Evolutionary conservation across 768 basidiomycete genomes (phyloP).

Genomic region (Boletus tomentosulus): DNA sequence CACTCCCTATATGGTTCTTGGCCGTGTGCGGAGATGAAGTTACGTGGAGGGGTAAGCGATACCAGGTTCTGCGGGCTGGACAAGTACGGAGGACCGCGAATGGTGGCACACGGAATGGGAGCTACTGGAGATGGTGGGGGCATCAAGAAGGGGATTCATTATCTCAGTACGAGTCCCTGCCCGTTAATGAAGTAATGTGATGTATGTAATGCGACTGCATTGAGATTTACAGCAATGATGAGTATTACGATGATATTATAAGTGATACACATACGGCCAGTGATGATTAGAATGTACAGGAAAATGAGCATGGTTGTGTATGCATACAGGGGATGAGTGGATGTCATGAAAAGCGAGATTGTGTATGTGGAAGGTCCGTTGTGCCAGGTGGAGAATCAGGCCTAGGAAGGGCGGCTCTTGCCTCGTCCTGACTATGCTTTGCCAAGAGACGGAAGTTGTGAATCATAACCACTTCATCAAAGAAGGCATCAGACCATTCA

Average conservation of each 20-base stretch:
- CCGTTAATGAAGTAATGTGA: constrained; percentile 16
- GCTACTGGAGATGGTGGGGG: constrained; percentile 28
- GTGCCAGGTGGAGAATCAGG: constrained; percentile 19
- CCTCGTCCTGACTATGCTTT: constrained; percentile 35
- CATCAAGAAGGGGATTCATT: constrained; percentile 7
- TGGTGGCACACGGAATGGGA: constrained; percentile 10
- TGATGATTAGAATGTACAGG: constrained; percentile 35
- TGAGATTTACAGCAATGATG: constrained; percentile 27
- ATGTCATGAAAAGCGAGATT: constrained; percentile 21
- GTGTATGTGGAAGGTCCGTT: constrained; percentile 23
- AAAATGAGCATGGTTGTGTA: constrained; percentile 27
- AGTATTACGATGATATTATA: constrained; percentile 31
- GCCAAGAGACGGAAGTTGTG: constrained; percentile 44
- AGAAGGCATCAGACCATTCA: constrained; percentile 59
- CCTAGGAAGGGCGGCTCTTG: constrained; percentile 22
- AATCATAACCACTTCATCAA: constrained; percentile 59
- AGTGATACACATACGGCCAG: constrained; percentile 29
- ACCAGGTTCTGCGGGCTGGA: constrained; percentile 71
- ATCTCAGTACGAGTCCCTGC: constrained; percentile 17
- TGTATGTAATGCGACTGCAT: constrained; percentile 18
- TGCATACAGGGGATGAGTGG: constrained; percentile 26
- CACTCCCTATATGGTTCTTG: constrained; percentile 83
- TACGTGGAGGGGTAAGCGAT: constrained; percentile 80
- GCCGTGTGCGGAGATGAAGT: constrained; percentile 83
- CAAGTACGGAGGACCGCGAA: constrained; percentile 44